A percentile compares a stretch with the other conserved stretches of the same genome.
phyloP scores from a whole-genome alignment of 1,284 basidiomycete species.

The Ceratobasidium papillatum region DNA sequence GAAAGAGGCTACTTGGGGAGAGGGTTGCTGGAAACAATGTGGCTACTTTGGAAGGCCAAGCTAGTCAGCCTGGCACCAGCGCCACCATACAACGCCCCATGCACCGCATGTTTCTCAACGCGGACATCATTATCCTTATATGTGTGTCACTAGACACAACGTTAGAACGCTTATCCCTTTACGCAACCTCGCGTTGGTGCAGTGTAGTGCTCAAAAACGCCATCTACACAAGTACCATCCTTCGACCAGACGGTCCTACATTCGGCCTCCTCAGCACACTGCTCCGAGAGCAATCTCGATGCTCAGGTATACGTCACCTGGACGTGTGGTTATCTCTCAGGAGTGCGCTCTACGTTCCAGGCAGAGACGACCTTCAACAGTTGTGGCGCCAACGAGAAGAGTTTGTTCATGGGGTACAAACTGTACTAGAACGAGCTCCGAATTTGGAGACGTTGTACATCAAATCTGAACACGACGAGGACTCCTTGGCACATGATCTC shows the following conservation, averaged over 20 bases:
- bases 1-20: not conserved
- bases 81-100: not conserved
- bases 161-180: slow-evolving; percentile 1
- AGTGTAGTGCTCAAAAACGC: not conserved
- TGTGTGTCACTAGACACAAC: not conserved
- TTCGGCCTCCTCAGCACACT: not conserved
- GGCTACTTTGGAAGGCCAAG: not conserved
- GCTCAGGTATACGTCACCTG: not conserved
- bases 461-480: not conserved
- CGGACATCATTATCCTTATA: slow-evolving; percentile 19
- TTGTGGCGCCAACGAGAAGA: slow-evolving; percentile 30
- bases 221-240: not conserved
- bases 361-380: slow-evolving; percentile 23
- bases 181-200: slow-evolving; percentile 20
- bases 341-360: slow-evolving; percentile 8
- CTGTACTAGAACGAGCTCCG: not conserved
- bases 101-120: slow-evolving; percentile 19
- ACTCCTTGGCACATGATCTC: not conserved
- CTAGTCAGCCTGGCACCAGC: not conserved
- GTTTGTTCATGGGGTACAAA: not conserved
- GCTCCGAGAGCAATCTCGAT: not conserved
- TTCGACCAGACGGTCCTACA: slow-evolving; percentile 35
- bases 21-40: not conserved
- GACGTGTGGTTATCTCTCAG: slow-evolving; percentile 20
- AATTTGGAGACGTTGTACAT: slow-evolving; percentile 4